Base-by-base conservation (phyloP, 768 basidiomycete species). In the Leccinum sublutescens region DNA sequence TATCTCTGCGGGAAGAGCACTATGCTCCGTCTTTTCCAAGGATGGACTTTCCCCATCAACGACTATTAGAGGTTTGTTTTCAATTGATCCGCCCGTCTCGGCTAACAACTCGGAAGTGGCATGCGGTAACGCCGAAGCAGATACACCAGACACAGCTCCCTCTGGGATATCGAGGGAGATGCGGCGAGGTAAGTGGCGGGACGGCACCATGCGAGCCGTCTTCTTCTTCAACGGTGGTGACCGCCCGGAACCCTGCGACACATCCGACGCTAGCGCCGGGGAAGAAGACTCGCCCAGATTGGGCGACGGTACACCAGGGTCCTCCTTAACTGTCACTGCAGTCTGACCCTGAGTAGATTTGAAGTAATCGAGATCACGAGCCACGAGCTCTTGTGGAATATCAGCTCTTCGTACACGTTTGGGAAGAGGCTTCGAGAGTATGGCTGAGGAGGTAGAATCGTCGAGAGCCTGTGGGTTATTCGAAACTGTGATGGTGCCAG, bases 351-450 rank as follows among this genome's bases (percentile, higher is more conserved):
- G 72, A 21, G 57, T 61, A 0, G 65, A 56, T 47, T 64, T 74
- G 27, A 65, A 74, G 65, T 68, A 73, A 45, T 72, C 65, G 40
- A 73, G 62, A 43, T 73, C 72, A 38, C 71, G 72, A 14, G 70
- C 65, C 34, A 65, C 48, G 14, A 75, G 59, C 9, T 62, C 62
- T 17, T 69, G 66, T 7, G 65, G 33, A 31, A 74, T 60, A 21
- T 68, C 66, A 4, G 63, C 56, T 58, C 52, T 63, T 38, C 63
- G 61, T 31, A 38, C 31, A 25, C 72, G 71, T 49, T 64, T 73
- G 12, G 73, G 72, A 3, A 73, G 68, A 40, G 66, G 73, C 21
- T 63, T 73, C 14, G 52, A 29, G 7, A 54, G 12, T 33, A 55
- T 34, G 6, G 57, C 15, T 9, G 61, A 9, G 2, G 63, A 45